These are phyloP conservation scores for Arthrobotrys megalospora DNA, from an alignment of 2,329 filamentous ascomycete species.

Conservation along the genomic window DNA sequence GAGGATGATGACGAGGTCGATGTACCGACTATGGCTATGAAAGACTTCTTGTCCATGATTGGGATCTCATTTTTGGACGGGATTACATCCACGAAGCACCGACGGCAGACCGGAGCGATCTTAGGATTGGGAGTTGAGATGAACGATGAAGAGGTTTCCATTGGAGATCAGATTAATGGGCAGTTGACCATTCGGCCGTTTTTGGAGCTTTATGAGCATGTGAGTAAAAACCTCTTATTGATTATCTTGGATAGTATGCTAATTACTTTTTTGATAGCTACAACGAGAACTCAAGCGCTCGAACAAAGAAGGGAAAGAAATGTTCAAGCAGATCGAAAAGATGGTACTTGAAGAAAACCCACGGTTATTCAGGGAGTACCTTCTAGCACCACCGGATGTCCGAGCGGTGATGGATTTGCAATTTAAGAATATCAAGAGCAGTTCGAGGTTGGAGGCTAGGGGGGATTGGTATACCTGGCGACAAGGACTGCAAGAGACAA, in stretches of 20 bases:
- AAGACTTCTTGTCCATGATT: conserved; percentile 94
- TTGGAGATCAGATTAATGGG: conserved; percentile 79
- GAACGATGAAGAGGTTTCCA: conserved; percentile 67
- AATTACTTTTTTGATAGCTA: conserved; percentile 74
- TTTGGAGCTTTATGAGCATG: conserved; percentile 93
- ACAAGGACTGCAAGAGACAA: conserved; percentile 84
- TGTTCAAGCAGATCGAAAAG: conserved; percentile 90
- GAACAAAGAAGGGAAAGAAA: conserved; percentile 90
- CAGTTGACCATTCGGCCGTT: conserved; percentile 92
- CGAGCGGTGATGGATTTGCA: conserved; percentile 93
- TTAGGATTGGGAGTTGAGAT: conserved; percentile 64
- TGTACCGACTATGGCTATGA: conserved; percentile 77
- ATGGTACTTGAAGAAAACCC: conserved; percentile 93
- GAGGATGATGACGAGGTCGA: conserved; percentile 70
- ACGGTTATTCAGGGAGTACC: conserved; percentile 90
- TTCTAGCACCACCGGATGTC: conserved; percentile 85
- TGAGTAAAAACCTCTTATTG: conserved; percentile 68
- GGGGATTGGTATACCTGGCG: conserved; percentile 99
- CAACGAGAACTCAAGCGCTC: conserved; percentile 92
- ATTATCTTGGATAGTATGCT: conserved; percentile 9
- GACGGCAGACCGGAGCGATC: conserved; percentile 69
- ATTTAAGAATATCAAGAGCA: conserved; percentile 96
- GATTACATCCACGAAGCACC: conserved; percentile 92
- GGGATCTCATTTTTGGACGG: conserved; percentile 96
- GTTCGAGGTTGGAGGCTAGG: conserved; percentile 90